Base-by-base conservation (phyloP, 176 grass and related monocot genomes). In the Bolboschoenus planiculmis region DNA sequence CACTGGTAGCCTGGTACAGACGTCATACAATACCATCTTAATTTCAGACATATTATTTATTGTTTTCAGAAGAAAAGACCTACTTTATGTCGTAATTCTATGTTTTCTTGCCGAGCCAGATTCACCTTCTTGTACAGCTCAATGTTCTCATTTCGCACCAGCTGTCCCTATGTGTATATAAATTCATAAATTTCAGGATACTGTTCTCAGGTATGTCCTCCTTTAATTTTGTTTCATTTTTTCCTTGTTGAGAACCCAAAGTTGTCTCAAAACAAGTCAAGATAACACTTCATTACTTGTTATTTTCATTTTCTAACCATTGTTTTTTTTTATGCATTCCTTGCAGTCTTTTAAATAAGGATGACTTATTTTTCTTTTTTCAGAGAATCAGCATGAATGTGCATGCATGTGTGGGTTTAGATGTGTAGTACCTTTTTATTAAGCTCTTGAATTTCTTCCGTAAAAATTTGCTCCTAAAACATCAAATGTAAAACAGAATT, bases 81-180 rank as follows among this genome's bases (percentile, higher is more conserved):
- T 57, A 94, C 90, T 78, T 90, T 92, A 68, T 86, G 88, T 11
- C 55, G 73, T 79, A 95, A 59, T 77, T 90, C 78, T 48, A 85
- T 87, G 56, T 92, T 92, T 54, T 91, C 90, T 66, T 90, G 81
- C 56, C 70, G 61, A 56, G 82, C 43, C 23, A 86, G 26, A 79
- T 83, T 90, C 65, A 90, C 54, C 79, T 88, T 88, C 51, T 86
- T 84, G 76, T 83, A 83, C 56, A 94, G 85, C 78, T 94, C 92
- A 46, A 83, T 60, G 15, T 92, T 94, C 55, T 94, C 90, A 81
- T 83, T 84, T 37, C 87, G 87, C 16, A 87, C 78, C 31, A 85
- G 75, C 60, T 44, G 87, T 88, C 83, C 87, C 90, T 94, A 33
- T 47, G 53, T 94, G 21, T 43, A 56, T 23, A 84, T 61, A 81